A percentile compares a stretch with the other conserved stretches of the same genome.
Evolutionary conservation across 768 basidiomycete genomes (phyloP).

Genomic region (Naematelia aurantialba): DNA sequence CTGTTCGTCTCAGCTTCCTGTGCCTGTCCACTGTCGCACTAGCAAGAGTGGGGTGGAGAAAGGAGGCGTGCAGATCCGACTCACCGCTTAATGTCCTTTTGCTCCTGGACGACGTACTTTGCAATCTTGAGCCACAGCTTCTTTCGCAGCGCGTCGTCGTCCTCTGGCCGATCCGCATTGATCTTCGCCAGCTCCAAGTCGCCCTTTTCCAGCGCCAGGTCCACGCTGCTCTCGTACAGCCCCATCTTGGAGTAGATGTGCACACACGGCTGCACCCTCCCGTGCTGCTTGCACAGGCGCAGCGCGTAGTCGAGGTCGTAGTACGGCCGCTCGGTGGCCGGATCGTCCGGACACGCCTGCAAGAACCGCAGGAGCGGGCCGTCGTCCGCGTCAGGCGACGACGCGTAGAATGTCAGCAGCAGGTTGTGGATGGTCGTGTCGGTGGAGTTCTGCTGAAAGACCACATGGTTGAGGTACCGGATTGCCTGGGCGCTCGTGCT

Average conservation of each 20-base stretch:
- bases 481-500: conserved; percentile 66
- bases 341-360: conserved; percentile 72
- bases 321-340: conserved; percentile 78
- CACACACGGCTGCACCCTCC: conserved; percentile 81
- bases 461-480: conserved; percentile 77
- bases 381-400: conserved; percentile 53
- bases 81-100: conserved; percentile 96
- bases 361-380: conserved; percentile 66
- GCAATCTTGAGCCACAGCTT: conserved; percentile 98
- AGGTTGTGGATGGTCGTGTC: conserved; percentile 90
- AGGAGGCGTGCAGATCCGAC: no score
- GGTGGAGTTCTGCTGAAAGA: conserved; percentile 74
- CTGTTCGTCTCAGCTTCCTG: conserved; percentile 53
- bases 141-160: conserved; percentile 79
- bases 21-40: not conserved
- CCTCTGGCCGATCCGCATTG: conserved; percentile 91
- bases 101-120: conserved; percentile 95
- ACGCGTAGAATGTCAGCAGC: conserved; percentile 75
- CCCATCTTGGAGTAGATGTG: conserved; percentile 98
- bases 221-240: conserved; percentile 91
- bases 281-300: conserved; percentile 78
- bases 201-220: conserved; percentile 87
- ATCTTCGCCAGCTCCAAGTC: conserved; percentile 92
- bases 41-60: no score
- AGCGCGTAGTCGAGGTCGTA: conserved; percentile 97